Base-by-base conservation (phyloP, 2,329 filamentous ascomycete genomes). In the Clonostachys solani region DNA sequence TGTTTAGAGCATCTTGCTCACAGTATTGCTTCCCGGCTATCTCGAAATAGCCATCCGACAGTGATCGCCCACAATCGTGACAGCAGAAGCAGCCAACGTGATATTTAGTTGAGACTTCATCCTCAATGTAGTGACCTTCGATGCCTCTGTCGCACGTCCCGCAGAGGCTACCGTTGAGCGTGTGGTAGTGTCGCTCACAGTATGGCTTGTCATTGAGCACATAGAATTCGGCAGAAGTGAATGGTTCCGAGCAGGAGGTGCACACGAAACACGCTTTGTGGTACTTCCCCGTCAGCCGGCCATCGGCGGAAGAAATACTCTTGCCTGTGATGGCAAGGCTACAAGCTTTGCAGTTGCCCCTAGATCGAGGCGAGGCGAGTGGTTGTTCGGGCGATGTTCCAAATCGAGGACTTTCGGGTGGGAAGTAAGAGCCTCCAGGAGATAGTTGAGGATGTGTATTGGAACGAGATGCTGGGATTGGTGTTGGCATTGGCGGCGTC, bases 191-290 rank as follows among this genome's bases (percentile, higher is more conserved):
- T 44, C 85, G 83, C 55, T 90, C 86, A 66, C 94, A 97, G 68
- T 92, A 96, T 1, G 94, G 94, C 49, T 83, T 78, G 67, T 99
- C 90, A 53, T 87, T 71, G 50, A 91, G 80, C 12, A 99, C 92
- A 63, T 99, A 99, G 58, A 97, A 97, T 49, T 94, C 91, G 2
- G 89, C 81, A 0, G 91, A 95, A 17, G 84, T 75, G 61, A 97
- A 99, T 1, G 91, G 86, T 46, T 84, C 78, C 12, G 75, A 74
- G 71, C 94, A 99, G 2, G 87, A 91, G 5, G 83, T 81, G 75
- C 94, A 99, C 12, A 92, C 88, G 62, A 99, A 97, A 65, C 92
- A 99, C 5, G 86, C 80, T 65, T 95, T 95, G 74, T 99, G 94
- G 65, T 96, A 99, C 52, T 91, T 86, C 10, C 94, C 94, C 1